Base-by-base conservation (phyloP, 1,139 yeast species). In the Saccharomyces hybrid region DNA sequence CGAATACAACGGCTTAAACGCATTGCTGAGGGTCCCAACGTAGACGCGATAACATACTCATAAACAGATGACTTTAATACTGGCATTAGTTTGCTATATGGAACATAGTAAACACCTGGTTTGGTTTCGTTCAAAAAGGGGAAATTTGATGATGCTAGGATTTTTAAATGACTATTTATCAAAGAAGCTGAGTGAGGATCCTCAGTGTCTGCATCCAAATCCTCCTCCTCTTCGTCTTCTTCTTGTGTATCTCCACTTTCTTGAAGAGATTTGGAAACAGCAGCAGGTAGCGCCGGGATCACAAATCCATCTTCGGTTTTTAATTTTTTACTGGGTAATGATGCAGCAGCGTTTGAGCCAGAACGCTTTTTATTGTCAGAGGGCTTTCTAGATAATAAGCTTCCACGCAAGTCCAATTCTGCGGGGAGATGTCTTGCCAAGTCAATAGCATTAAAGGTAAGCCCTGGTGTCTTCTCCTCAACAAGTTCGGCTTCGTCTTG, bases 1-100 rank as follows among this genome's bases (percentile, higher is more conserved):
- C 85, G 78, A 49, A 88, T 77, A 61, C 93, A 83, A 60, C 91
- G 78, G 57, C 88, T 73, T 7, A 88, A 75, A 53, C 95, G 77
- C 57, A 78, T 70, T 0, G 90, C 82, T 23, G 82, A 77, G 11
- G 76, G 72, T 2, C 86, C 86, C 53, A 82, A 67, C 0, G 86
- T 79, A 4, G 82, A 71, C 48, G 82, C 78, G 50, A 88, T 74
- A 31, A 86, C 69, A 28, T 80, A 75, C 58, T 88, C 95, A 65
- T 80, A 84, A 20, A 81, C 80, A 52, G 75, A 73, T 48, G 79
- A 78, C 62, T 82, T 81, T 42, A 88, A 68, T 5, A 70, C 62
- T 14, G 77, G 74, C 44, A 73, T 70, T 26, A 85, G 64, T 47
- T 77, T 67, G 5, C 72, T 62, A 56, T 63, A 76, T 49, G 82